Conservation (phyloP, 139 green algal genomes). For the Pleodorina starrii region DNA sequence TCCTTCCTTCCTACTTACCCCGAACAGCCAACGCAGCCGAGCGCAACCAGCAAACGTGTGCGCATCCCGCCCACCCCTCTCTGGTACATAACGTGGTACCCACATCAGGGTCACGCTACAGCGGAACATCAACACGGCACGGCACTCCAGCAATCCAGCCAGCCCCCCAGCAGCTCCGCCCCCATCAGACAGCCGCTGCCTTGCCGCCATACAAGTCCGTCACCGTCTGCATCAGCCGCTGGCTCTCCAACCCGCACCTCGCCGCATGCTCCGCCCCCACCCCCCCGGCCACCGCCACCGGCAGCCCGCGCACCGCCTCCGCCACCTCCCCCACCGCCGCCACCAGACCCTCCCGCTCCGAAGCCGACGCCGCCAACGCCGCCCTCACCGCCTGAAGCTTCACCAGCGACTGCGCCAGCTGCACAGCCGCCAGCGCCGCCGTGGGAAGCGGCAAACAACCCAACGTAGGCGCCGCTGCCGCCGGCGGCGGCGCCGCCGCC, state of each 20-base stretch:
- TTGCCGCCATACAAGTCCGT: constrained; percentile 25
- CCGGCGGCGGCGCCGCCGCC: no score
- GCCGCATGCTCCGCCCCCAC: background rate
- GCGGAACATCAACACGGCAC: no score
- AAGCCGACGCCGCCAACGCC: background rate
- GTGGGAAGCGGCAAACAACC: background rate
- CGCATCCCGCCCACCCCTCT: no score
- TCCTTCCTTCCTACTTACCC: no score
- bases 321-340: constrained; percentile 20
- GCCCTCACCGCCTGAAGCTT: background rate
- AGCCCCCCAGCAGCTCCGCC: no score
- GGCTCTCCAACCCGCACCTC: background rate
- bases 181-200: background rate
- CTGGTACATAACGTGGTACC: no score
- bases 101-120: no score
- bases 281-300: background rate
- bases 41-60: no score
- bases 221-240: constrained; percentile 31
- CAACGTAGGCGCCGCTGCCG: background rate
- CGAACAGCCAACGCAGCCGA: no score
- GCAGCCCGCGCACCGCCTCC: constrained; percentile 3
- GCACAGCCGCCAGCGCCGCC: constrained; percentile 20
- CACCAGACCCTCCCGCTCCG: constrained; percentile 8
- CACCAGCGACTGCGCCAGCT: constrained; percentile 14
- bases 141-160: no score